phyloP scores from a whole-genome alignment of 2,329 filamentous ascomycete species.

The Penicillium sp. region DNA sequence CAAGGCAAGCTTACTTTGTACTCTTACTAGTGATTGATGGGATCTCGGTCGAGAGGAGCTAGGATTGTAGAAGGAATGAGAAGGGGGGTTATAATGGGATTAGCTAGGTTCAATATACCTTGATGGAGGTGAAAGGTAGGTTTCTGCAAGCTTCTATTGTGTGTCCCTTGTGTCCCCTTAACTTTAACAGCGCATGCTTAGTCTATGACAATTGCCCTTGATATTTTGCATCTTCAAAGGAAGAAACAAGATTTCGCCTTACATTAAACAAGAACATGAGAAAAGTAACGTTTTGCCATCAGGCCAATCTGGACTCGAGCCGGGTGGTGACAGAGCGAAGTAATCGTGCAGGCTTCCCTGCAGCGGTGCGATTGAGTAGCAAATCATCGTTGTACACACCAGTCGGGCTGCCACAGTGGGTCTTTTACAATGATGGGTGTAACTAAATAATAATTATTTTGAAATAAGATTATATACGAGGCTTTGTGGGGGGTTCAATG shows the following conservation, averaged over 20 bases:
- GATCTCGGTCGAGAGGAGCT: not conserved
- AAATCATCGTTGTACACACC: conserved; percentile 31
- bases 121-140: not conserved
- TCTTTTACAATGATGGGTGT: conserved; percentile 22
- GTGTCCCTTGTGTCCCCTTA: not conserved
- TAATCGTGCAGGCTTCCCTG: conserved; percentile 20
- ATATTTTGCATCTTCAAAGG: not conserved
- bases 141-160: not conserved
- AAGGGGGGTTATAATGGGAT: not conserved
- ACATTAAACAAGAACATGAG: not conserved
- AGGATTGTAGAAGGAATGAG: not conserved
- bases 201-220: not conserved
- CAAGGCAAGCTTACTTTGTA: not conserved
- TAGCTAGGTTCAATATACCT: not conserved
- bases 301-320: conserved; percentile 21
- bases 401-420: conserved; percentile 24
- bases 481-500: not conserved
- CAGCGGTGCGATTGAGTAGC: conserved; percentile 17
- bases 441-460: conserved; percentile 3
- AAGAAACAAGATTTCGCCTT: not conserved
- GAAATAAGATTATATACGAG: not conserved
- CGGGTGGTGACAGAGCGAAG: conserved; percentile 17
- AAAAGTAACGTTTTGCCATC: not conserved
- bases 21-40: not conserved
- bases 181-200: not conserved